Base-by-base conservation (phyloP, 176 grass and related monocot species). In the Chrysopogon serrulatus region DNA sequence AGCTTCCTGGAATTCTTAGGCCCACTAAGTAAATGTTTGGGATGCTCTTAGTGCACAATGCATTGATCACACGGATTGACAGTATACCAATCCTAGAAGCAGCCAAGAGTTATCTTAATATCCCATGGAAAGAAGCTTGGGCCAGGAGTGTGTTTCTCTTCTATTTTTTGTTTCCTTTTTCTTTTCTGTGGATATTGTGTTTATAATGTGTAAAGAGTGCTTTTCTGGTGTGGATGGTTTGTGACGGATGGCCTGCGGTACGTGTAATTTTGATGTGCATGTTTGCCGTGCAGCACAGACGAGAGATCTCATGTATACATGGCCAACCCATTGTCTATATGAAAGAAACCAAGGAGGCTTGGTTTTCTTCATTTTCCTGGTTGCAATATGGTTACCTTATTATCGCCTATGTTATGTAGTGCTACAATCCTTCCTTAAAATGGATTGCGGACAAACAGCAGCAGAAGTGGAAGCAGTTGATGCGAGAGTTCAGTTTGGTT, bases 1-100 rank as follows among this genome's bases (percentile, higher is more conserved):
- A 23, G 85, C 59, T 65, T 90, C 5, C 26, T 90, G 3, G 44
- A 71, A 5, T 65, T 94, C 33, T 70, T 90, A 26, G 64, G 43
- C 5, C 87, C 85, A 3, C 8, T 90, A 42, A 82, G 79, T 51
- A 91, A 35, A 73, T 94, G 87, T 82, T 67, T 94, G 56, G 84
- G 89, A 39, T 94, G 89, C 83, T 80, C 87, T 4, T 93, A 90
- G 71, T 65, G 41, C 19, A 9, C 14, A 33, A 42, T 3, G 11
- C 23, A 59, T 68, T 5, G 16, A 30, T 57, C 48, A 53, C 41
- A 43, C 21, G 54, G 54, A 57, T 57, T 56, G 21, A 39, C 13
- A 6, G n/a, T 5, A 27, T 68, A 8, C 21, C 43, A 6, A 47
- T 37, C 47, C 4, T 79, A 1, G n/a, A 39, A 24, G 24, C 28